A percentile compares a stretch with the other conserved stretches of the same genome.
Evolutionary conservation across 495 filamentous ascomycete genomes (phyloP).

Genomic region (Chlorociboria aeruginascens): DNA sequence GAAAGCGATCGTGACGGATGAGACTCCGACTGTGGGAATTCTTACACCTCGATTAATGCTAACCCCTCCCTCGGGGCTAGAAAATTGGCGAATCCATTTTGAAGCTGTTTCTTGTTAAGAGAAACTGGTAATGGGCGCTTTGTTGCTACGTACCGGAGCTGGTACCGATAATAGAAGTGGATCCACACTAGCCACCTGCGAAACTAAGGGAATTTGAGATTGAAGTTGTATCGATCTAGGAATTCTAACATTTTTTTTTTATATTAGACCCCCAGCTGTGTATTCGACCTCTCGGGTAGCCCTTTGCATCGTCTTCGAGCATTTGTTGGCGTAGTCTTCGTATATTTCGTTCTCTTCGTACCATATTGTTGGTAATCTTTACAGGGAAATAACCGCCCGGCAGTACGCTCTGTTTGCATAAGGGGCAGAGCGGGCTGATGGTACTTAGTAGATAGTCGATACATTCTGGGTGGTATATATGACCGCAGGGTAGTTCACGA

Average conservation of each 20-base stretch:
- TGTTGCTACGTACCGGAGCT: background rate
- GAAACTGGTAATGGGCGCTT: background rate
- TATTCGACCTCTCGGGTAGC: background rate
- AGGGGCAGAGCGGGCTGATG: constrained; percentile 68
- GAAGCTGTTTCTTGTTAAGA: constrained; percentile 5
- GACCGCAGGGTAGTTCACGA: constrained; percentile 74
- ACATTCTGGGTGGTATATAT: constrained; percentile 85
- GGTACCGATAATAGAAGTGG: background rate
- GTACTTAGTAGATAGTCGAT: constrained; percentile 67
- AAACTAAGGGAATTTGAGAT: constrained; percentile 1
- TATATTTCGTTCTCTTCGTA: constrained; percentile 53
- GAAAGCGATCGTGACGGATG: too few species aligned
- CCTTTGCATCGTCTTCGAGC: constrained; percentile 1
- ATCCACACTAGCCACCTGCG: constrained; percentile 1
- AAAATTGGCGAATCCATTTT: constrained; percentile 1
- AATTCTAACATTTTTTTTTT: background rate
- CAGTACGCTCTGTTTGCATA: constrained; percentile 73
- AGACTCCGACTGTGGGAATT: too few species aligned
- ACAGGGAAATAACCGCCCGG: constrained; percentile 51
- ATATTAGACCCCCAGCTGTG: background rate
- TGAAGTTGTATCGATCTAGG: background rate
- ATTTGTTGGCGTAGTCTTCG: constrained; percentile 29
- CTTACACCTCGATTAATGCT: too few species aligned
- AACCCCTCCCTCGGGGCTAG: background rate
- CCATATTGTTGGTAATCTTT: constrained; percentile 71